phyloP scores from a whole-genome alignment of 2,329 filamentous ascomycete species.

The Dryadomyces quercivorus region DNA sequence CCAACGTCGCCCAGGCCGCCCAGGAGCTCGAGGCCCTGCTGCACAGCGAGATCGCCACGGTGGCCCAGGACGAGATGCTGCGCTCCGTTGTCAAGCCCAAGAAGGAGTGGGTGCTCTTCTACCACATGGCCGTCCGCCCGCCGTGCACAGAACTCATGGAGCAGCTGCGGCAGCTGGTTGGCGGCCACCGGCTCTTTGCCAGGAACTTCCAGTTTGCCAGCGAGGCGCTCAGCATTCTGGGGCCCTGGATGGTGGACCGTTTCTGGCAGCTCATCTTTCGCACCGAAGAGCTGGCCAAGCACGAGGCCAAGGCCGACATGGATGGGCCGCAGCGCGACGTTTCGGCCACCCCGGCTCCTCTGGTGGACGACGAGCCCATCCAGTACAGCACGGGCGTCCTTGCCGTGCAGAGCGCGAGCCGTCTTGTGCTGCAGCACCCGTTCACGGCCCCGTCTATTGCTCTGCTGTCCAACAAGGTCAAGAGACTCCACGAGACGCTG shows the following conservation, averaged over 20 bases:
- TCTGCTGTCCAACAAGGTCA: slow-evolving; percentile 62
- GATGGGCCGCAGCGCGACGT: not conserved
- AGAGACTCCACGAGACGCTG: slow-evolving; percentile 46
- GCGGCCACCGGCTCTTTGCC: slow-evolving; percentile 32
- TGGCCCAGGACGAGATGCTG: slow-evolving; percentile 38
- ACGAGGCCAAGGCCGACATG: slow-evolving; percentile 41
- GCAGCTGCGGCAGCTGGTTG: slow-evolving; percentile 34
- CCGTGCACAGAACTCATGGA: slow-evolving; percentile 55
- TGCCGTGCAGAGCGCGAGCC: slow-evolving; percentile 45
- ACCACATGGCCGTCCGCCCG: slow-evolving; percentile 30
- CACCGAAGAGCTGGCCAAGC: slow-evolving; percentile 46
- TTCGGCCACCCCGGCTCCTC: no score
- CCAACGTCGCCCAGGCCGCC: slow-evolving; percentile 59
- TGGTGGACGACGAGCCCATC: not conserved
- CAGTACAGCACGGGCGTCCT: slow-evolving; percentile 21
- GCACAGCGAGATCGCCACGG: slow-evolving; percentile 73
- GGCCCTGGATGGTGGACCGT: slow-evolving; percentile 73
- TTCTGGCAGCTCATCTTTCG: slow-evolving; percentile 63
- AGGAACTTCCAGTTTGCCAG: slow-evolving; percentile 47
- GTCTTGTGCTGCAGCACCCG: slow-evolving; percentile 38
- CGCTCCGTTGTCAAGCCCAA: slow-evolving; percentile 45
- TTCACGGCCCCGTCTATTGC: slow-evolving; percentile 24
- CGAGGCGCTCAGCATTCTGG: slow-evolving; percentile 53
- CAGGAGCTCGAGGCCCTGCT: slow-evolving; percentile 64
- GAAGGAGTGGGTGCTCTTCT: slow-evolving; percentile 46